A percentile compares a stretch with the other conserved stretches of the same genome.
phyloP scores from a whole-genome alignment of 257 asterid genomes.

The Nyctanthes arbortristis region DNA sequence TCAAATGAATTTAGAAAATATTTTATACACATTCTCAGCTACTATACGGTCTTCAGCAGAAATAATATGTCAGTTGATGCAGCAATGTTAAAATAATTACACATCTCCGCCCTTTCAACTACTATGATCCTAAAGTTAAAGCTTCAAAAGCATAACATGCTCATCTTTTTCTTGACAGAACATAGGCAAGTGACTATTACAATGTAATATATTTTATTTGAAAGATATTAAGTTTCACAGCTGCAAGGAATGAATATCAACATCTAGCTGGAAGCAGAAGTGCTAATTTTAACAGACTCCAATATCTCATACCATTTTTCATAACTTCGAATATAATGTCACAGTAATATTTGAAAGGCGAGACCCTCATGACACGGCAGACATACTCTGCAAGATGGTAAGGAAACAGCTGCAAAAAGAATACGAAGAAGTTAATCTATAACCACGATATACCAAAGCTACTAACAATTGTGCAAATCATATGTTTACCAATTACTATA shows the following conservation, averaged over 20 bases:
- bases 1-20: not conserved
- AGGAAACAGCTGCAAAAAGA: constrained; percentile 83
- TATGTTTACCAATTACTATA: not conserved
- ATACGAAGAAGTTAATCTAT: constrained; percentile 21
- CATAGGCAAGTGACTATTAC: constrained; percentile 10
- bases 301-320: constrained; percentile 74
- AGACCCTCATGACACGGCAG: constrained; percentile 96
- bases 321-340: constrained; percentile 96
- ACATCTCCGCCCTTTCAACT: not conserved
- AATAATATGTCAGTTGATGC: not conserved
- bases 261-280: not conserved
- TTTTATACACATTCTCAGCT: not conserved
- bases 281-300: constrained; percentile 21
- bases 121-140: not conserved
- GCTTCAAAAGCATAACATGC: not conserved
- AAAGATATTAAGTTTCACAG: not conserved
- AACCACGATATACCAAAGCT: constrained; percentile 20
- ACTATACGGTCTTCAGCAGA: not conserved
- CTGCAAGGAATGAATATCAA: not conserved
- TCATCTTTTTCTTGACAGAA: not conserved
- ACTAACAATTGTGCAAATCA: constrained; percentile 5
- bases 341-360: constrained; percentile 98
- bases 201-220: not conserved
- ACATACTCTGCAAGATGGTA: constrained; percentile 97
- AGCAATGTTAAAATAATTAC: too few species aligned